Conservation (phyloP, 2,329 filamentous ascomycete species). For the Ceratocystis destructans region DNA sequence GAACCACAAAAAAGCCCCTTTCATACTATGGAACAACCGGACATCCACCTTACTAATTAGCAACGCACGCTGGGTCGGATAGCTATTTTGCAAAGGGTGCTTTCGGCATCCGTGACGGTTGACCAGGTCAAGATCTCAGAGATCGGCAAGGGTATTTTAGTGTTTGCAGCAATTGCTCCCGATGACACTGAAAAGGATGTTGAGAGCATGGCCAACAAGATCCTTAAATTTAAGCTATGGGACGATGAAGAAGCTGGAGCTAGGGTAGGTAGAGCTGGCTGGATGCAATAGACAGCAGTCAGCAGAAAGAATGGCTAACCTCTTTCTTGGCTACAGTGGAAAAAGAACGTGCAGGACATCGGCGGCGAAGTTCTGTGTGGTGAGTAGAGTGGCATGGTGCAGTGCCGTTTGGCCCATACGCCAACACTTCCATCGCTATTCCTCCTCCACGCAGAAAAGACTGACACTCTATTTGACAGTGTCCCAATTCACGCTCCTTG, state of each 20-base stretch:
- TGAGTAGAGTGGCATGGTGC: conserved; percentile 29
- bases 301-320: neutral
- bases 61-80: neutral
- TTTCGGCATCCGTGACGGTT: conserved; percentile 90
- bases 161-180: conserved; percentile 81
- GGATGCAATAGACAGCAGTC: conserved; percentile 5
- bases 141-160: conserved; percentile 78
- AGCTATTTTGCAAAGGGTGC: conserved; percentile 88
- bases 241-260: conserved; percentile 57
- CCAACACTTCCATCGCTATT: no score
- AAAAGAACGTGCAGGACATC: conserved; percentile 75
- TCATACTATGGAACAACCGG: neutral
- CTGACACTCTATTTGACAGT: conserved; percentile 38
- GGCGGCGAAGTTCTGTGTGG: conserved; percentile 87
- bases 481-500: conserved; percentile 90
- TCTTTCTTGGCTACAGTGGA: conserved; percentile 52
- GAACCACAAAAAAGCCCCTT: no score
- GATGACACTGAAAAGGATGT: conserved; percentile 83
- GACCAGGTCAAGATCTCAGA: conserved; percentile 80
- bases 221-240: conserved; percentile 85
- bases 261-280: conserved; percentile 42
- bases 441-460: no score
- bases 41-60: neutral
- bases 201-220: conserved; percentile 67
- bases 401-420: no score